Evolutionary conservation across 495 filamentous ascomycete species (phyloP), one percentile per base, ranked within the genome.

Genomic region (Amphirosellinia nigrospora): DNA sequence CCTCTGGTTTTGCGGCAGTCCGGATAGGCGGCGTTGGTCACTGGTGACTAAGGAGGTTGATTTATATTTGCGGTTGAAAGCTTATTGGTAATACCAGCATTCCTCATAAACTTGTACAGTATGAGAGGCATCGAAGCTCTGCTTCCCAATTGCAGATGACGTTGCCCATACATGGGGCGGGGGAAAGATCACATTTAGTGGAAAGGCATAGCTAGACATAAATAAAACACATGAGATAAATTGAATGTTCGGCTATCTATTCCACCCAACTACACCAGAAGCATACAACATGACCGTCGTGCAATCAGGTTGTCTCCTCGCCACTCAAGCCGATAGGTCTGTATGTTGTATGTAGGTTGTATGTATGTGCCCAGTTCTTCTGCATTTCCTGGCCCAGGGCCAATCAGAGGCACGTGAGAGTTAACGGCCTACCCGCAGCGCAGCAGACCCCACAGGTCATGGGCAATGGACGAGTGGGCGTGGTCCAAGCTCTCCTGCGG

Each of bases 401-500:
- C 34, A 30, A 41, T 52, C 43, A 36, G 16, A 66, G 23, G 21
- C 64, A 67, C 46, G 55, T 60, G 53, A 59, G 11, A 30, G 43
- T 3, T 48, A 50, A 34, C 32, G 28, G 11, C 7, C 63, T 45
- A 36, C 26, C 11, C 10, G 26, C 26, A 16, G 26, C 10, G 26
- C 26, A 16, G 26, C 50, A 28, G 50, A 53, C 26, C 26, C 11
- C 26, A 30, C n/a, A 16, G 0, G 9, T 2, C n/a, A n/a, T n/a
- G n/a, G 3, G 16, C 16, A 19, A 39, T 23, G 45, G n/a, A 45
- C n/a, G 45, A 48, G 30, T 13, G 43, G 16, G 43, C 19, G 68
- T 79, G 77, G 77, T 76, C 77, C 74, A 73, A 77, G 77, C 77
- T 79, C 69, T 72, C 6, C 16, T 5, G 52, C 68, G 52, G 46